Evolutionary conservation across 2,329 filamentous ascomycete genomes (phyloP), one percentile per base, ranked within the genome.

Genomic region (Hymenoscyphus fraxineus): DNA sequence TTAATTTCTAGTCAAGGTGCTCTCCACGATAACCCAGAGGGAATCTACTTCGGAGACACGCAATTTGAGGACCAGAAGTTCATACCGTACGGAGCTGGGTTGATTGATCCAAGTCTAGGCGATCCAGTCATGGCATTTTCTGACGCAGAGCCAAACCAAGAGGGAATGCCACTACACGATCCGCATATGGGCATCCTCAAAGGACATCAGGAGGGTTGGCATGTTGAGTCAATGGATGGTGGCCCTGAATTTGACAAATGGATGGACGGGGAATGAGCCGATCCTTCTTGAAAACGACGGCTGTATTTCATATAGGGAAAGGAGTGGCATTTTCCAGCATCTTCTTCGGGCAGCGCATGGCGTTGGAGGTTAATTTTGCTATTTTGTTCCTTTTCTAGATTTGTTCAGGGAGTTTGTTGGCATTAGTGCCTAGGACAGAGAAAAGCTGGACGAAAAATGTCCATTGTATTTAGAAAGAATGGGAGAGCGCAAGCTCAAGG

Each of bases 161-260:
- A 72, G 16, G 62, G 62, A 19, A 59, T 65, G 35, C 71, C 68
- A 19, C 72, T 74, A 41, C 72, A 73, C 15, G 73, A 74, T 61
- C 70, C 69, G 16, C 71, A 76, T 35, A 65, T 70, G 66, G 68
- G 72, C 56, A 67, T 75, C 19, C 62, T 74, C 35, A 69, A 64
- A 38, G 72, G 71, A 32, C 64, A 69, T 35, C 72, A 75, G 61
- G 73, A 74, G 10, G 71, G 71, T 40, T 76, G 74, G 74, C 72
- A 75, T 19, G 67, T 73, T 47, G 73, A 72, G 44, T 65, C 70
- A 12, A 64, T 76, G 44, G 71, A 74, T 59, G 66, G 64, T 19
- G 71, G 70, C 32, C 69, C 66, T 15, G 72, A 76, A 55, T 76
- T 76, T 60, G 73, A 75, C 19, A 74, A 73, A 47, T 76, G 74